phyloP scores from a whole-genome alignment of 306 rosid genomes.

The Vigna radiata region DNA sequence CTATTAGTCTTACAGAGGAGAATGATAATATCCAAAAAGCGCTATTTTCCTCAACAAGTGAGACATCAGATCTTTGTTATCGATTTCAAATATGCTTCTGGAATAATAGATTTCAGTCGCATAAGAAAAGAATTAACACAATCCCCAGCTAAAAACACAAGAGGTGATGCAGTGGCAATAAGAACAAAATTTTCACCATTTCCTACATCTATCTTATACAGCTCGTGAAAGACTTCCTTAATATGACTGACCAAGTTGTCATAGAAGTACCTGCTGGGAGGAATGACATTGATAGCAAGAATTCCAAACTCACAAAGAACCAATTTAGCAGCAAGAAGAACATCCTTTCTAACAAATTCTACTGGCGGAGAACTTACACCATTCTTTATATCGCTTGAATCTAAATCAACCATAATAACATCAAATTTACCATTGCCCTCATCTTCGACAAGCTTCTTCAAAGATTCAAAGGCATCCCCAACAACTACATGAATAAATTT shows the following conservation, averaged over 20 bases:
- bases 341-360: conserved; percentile 63
- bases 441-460: conserved; percentile 53
- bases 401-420: conserved; percentile 79
- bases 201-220: conserved; percentile 73
- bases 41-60: conserved; percentile 1
- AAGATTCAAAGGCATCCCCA: conserved; percentile 63
- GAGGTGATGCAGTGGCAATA: conserved; percentile 56
- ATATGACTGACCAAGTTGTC: conserved; percentile 53
- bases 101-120: conserved; percentile 58
- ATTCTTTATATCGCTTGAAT: conserved; percentile 60
- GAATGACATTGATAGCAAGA: conserved; percentile 71
- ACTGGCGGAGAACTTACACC: conserved; percentile 71
- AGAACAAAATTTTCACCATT: conserved; percentile 82
- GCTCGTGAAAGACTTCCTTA: conserved; percentile 58
- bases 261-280: conserved; percentile 58
- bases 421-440: conserved; percentile 50
- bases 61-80: conserved; percentile 50
- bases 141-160: conserved; percentile 40
- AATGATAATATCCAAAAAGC: neutral
- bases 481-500: conserved; percentile 50
- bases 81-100: conserved; percentile 65
- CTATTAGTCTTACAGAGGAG: neutral
- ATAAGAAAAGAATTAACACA: conserved; percentile 52
- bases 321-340: conserved; percentile 62
- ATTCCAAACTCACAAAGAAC: conserved; percentile 72